Percentiles rank a stretch among this genome's conserved stretches.
Conservation (phyloP, 306 rosid genomes). For the Castanea sativa region DNA sequence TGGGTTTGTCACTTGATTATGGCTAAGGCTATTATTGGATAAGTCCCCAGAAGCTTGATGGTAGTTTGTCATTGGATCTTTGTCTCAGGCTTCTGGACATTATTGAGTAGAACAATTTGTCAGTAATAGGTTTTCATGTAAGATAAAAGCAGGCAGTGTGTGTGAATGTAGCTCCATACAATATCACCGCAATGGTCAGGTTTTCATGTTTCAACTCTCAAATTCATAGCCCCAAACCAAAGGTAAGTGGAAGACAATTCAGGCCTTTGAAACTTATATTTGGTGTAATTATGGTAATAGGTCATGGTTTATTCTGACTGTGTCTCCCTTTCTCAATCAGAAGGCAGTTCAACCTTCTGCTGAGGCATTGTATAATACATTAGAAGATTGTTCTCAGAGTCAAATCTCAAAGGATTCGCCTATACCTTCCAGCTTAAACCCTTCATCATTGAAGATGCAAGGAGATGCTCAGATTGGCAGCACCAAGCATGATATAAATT, state of each 20-base stretch:
- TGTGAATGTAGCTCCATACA: slow-evolving; percentile 43
- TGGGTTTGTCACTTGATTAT: slow-evolving; percentile 86
- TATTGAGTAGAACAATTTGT: slow-evolving; percentile 31
- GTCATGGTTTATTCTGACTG: slow-evolving; percentile 22
- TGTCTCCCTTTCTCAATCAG: slow-evolving; percentile 45
- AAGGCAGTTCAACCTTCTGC: slow-evolving; percentile 49
- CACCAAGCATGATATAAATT: slow-evolving; percentile 20
- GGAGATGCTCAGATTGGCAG: slow-evolving; percentile 23
- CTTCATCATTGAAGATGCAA: slow-evolving; percentile 21
- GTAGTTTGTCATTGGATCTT: slow-evolving; percentile 16
- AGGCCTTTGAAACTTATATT: neutral
- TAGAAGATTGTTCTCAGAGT: slow-evolving; percentile 39
- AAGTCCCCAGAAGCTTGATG: slow-evolving; percentile 40
- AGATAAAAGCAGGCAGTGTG: slow-evolving; percentile 19
- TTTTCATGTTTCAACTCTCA: slow-evolving; percentile 77
- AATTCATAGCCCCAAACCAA: slow-evolving; percentile 49
- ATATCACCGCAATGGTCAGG: slow-evolving; percentile 52
- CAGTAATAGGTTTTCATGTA: slow-evolving; percentile 26
- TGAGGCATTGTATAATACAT: slow-evolving; percentile 48
- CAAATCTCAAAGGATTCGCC: slow-evolving; percentile 30
- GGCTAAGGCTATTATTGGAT: slow-evolving; percentile 64
- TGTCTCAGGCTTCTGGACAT: slow-evolving; percentile 41
- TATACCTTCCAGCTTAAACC: slow-evolving; percentile 21
- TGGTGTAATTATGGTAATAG: slow-evolving; percentile 15
- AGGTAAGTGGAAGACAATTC: slow-evolving; percentile 51